Evolutionary conservation across 768 basidiomycete genomes (phyloP), one percentile per base, ranked within the genome.

Genomic region (Podaxis sp.): DNA sequence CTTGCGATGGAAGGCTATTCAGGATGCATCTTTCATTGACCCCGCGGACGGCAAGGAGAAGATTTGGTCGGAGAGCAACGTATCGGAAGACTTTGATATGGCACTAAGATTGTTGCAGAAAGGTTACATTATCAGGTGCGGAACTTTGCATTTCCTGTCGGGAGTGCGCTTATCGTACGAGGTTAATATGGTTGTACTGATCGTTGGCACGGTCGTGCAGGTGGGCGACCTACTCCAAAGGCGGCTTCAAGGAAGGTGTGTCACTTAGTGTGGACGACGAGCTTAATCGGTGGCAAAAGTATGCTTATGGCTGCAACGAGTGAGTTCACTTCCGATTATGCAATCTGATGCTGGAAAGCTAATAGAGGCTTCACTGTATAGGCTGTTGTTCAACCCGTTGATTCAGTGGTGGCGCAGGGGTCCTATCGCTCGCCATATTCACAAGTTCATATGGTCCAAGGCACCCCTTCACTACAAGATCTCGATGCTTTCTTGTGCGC

Each of bases 231-330:
- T 96, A 96, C 72, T 88, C 86, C 1, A 80, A 88, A n/a, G 86
- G 91, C 38, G 88, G 80, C 3, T 96, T 95, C 80, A 90, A 94
- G 75, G 94, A 96, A 71, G 94, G 94, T 66, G 94, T 96, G 27
- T 90, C 89, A 1, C 79, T 96, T 29, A 94, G 90, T 3, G 85
- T 86, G 66, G 93, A 94, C 62, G 94, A 96, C 71, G 94, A 96
- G 71, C 73, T 95, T 51, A 94, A 94, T 68, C 75, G 94, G 3
- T 96, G 94, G 94, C 91, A 94, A 63, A 96, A 95, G 64, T 84
- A 83, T 66, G 74, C 84, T 55, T 87, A 74, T 81, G 85, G 79
- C 77, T 88, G 74, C 75, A 86, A 77, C 79, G 89, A 80, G 79
- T 89, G 62, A 74, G 83, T 72, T 66, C 69, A 59, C n/a, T 51